Evolutionary conservation across 2,329 filamentous ascomycete genomes (phyloP).

Genomic region (Ascochyta pisi): DNA sequence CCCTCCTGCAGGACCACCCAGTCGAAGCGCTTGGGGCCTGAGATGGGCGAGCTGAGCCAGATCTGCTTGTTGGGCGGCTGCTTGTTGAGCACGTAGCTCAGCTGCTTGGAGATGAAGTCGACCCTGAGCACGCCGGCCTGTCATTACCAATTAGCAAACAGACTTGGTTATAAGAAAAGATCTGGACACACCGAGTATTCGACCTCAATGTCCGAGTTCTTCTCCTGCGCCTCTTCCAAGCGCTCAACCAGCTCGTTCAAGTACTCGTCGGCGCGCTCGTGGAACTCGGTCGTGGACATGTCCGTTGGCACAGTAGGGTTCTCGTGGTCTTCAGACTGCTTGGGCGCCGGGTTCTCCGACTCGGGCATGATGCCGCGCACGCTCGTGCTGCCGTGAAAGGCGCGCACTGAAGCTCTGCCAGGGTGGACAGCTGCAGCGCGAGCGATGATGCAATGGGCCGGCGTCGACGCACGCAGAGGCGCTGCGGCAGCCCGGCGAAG

Average conservation of each 20-base stretch:
- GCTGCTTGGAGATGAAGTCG: slow-evolving; percentile 69
- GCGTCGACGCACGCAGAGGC: slow-evolving; percentile 28
- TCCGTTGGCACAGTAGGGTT: slow-evolving; percentile 63
- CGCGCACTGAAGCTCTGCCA: slow-evolving; percentile 22
- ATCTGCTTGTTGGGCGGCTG: slow-evolving; percentile 97
- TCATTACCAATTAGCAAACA: slow-evolving; percentile 13
- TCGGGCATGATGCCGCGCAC: slow-evolving; percentile 55
- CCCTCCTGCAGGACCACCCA: slow-evolving; percentile 78
- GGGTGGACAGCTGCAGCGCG: slow-evolving; percentile 19
- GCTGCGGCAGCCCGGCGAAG: slow-evolving; percentile 33
- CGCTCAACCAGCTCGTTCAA: slow-evolving; percentile 65
- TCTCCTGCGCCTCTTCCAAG: slow-evolving; percentile 78
- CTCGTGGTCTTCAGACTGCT: slow-evolving; percentile 45
- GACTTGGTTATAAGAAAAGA: neutral
- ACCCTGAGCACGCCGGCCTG: slow-evolving; percentile 88
- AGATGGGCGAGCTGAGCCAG: slow-evolving; percentile 91
- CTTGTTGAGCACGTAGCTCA: slow-evolving; percentile 94
- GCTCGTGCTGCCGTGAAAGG: slow-evolving; percentile 36
- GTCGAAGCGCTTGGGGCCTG: slow-evolving; percentile 92
- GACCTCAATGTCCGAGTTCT: slow-evolving; percentile 77
- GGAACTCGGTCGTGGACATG: slow-evolving; percentile 74
- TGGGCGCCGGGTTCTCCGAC: slow-evolving; percentile 48
- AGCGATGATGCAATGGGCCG: slow-evolving; percentile 37
- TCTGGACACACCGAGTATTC: slow-evolving; percentile 75
- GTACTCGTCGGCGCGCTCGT: slow-evolving; percentile 77